These are phyloP conservation scores for Aspergillus homomorphus DNA, from an alignment of 495 filamentous ascomycete species.

Conservation along the genomic window DNA sequence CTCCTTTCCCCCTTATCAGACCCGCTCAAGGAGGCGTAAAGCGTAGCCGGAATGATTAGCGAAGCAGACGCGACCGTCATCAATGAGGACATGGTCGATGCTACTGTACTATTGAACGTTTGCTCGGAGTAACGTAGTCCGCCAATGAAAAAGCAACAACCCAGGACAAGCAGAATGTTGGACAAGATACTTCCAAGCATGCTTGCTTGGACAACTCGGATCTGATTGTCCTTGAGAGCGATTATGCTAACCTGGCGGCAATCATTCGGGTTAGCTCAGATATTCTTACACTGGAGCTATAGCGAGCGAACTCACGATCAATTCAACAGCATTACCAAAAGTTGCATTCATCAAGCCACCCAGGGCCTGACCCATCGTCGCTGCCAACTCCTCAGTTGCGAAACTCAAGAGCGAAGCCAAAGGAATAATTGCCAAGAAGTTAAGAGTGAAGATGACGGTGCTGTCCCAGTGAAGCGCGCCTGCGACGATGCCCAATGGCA, in stretches of 20 bases:
- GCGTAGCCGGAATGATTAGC: constrained; percentile 86
- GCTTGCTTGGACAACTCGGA: constrained; percentile 92
- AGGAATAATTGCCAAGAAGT: constrained; percentile 95
- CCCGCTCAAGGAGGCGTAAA: constrained; percentile 56
- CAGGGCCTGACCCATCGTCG: constrained; percentile 80
- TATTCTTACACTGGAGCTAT: background rate
- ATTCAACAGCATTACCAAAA: constrained; percentile 96
- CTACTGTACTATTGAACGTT: constrained; percentile 79
- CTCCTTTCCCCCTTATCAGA: constrained; percentile 16
- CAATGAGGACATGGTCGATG: constrained; percentile 92
- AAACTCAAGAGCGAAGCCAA: constrained; percentile 90
- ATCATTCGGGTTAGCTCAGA: constrained; percentile 12
- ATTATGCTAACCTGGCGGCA: constrained; percentile 80
- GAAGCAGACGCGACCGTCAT: constrained; percentile 91
- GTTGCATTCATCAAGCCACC: constrained; percentile 94
- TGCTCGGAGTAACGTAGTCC: constrained; percentile 69
- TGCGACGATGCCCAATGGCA: constrained; percentile 82
- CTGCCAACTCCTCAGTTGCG: constrained; percentile 88
- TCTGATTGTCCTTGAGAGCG: constrained; percentile 78
- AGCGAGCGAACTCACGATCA: constrained; percentile 68
- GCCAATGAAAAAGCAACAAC: constrained; percentile 93
- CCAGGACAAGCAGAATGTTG: constrained; percentile 90
- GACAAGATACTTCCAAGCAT: constrained; percentile 98
- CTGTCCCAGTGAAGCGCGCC: constrained; percentile 71
- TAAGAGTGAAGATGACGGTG: constrained; percentile 76